These are phyloP conservation scores for Excoecaria cochinchinensis DNA, from an alignment of 345 rosid species.

Conservation along the genomic window DNA sequence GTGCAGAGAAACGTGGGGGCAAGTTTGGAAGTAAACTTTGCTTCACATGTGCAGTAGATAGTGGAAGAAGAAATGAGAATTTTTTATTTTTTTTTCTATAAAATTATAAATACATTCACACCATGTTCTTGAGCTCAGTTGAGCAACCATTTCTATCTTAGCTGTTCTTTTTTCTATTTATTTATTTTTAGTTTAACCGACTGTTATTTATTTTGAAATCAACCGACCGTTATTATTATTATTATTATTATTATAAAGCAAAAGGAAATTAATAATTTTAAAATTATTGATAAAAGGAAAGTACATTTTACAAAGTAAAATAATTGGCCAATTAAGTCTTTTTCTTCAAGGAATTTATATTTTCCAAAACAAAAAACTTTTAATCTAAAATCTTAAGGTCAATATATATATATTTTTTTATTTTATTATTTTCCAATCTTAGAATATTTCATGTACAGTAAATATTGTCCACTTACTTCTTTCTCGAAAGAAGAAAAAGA, in stretches of 20 bases:
- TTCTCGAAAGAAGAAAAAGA: too few relatives aligned
- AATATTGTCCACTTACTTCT: too few relatives aligned
- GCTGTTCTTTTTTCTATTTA: conserved; percentile 10
- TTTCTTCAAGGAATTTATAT: too few relatives aligned
- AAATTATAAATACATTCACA: neutral
- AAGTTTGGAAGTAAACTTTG: conserved; percentile 36
- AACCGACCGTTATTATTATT: neutral
- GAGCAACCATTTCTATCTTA: neutral
- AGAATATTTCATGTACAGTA: too few relatives aligned
- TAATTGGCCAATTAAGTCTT: too few relatives aligned
- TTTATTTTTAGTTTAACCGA: too few relatives aligned
- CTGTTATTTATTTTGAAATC: neutral
- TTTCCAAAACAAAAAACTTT: too few relatives aligned
- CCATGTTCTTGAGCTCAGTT: conserved; percentile 14
- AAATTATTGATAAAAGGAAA: too few relatives aligned
- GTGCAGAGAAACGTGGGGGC: conserved; percentile 79
- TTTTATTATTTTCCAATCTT: too few relatives aligned
- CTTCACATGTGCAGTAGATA: conserved; percentile 35
- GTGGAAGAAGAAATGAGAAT: neutral
- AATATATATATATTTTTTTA: too few relatives aligned
- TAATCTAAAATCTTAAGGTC: too few relatives aligned
- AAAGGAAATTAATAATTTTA: neutral
- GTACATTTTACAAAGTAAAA: too few relatives aligned
- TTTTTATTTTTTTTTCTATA: neutral
- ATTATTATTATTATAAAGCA: neutral